phyloP scores from a whole-genome alignment of 2,329 filamentous ascomycete species.

The Exophiala phaeomuriformis region DNA sequence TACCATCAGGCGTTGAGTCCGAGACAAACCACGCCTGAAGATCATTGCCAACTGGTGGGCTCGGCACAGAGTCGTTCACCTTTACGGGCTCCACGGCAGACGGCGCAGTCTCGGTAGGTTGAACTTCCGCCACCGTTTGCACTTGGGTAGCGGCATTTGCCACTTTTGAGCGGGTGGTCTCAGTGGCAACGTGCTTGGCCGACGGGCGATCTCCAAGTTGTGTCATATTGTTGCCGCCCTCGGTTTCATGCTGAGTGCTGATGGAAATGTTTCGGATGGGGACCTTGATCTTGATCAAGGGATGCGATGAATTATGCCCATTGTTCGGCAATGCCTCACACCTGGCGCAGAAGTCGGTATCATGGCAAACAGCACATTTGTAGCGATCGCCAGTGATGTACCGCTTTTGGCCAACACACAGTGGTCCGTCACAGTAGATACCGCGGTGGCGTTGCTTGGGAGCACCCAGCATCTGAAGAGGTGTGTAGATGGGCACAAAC shows the following conservation, averaged over 20 bases:
- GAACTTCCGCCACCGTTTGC: constrained; percentile 65
- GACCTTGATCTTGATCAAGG: constrained; percentile 93
- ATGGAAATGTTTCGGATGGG: constrained; percentile 83
- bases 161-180: constrained; percentile 43
- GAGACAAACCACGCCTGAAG: constrained; percentile 64
- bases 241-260: constrained; percentile 72
- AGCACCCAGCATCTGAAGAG: constrained; percentile 36
- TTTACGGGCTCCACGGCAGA: constrained; percentile 19
- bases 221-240: constrained; percentile 57
- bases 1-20: constrained; percentile 74
- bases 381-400: constrained; percentile 80
- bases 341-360: constrained; percentile 88
- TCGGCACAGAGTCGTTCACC: constrained; percentile 1
- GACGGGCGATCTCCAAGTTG: constrained; percentile 60
- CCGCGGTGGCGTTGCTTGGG: constrained; percentile 58
- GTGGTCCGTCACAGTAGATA: constrained; percentile 89
- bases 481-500: constrained; percentile 80
- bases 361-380: constrained; percentile 94
- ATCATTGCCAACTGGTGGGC: constrained; percentile 39
- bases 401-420: constrained; percentile 59
- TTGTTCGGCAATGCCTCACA: constrained; percentile 86
- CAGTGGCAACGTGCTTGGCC: constrained; percentile 46
- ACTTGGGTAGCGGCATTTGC: constrained; percentile 54
- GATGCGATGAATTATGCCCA: constrained; percentile 89
- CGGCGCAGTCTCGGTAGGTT: constrained; percentile 47